A percentile compares a stretch with the other conserved stretches of the same genome.
Conservation (phyloP, 768 basidiomycete species). For the Leccinum subgranulosum region DNA sequence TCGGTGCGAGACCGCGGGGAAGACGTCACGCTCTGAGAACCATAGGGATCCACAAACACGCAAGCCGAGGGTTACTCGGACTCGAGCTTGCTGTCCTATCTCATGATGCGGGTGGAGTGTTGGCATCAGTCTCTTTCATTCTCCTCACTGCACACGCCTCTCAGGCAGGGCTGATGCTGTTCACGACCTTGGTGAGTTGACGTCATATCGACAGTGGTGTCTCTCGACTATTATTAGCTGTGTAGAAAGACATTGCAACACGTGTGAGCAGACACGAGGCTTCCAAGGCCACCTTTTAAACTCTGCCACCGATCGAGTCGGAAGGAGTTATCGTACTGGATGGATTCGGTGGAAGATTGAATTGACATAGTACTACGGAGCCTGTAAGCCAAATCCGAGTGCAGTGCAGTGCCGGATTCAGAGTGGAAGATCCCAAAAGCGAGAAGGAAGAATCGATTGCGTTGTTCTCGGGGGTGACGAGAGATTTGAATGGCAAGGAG, state of each 20-base stretch:
- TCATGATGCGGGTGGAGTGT: background rate
- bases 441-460: background rate
- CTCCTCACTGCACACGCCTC: background rate
- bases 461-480: background rate
- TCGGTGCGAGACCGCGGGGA: background rate
- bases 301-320: background rate
- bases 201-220: background rate
- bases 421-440: background rate
- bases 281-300: background rate
- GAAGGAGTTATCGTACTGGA: background rate
- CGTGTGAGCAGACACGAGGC: background rate
- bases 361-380: background rate
- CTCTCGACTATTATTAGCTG: background rate
- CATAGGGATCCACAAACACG: background rate
- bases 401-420: background rate
- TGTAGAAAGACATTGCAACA: background rate
- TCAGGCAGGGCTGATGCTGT: background rate
- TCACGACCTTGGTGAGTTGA: background rate
- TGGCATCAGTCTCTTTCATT: background rate
- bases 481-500: background rate
- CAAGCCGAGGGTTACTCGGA: too few species aligned
- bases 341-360: background rate
- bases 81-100: too few species aligned
- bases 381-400: background rate
- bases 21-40: background rate